A percentile compares a stretch with the other conserved stretches of the same genome.
phyloP scores from a whole-genome alignment of 306 rosid genomes.

The Quercus bicolor region DNA sequence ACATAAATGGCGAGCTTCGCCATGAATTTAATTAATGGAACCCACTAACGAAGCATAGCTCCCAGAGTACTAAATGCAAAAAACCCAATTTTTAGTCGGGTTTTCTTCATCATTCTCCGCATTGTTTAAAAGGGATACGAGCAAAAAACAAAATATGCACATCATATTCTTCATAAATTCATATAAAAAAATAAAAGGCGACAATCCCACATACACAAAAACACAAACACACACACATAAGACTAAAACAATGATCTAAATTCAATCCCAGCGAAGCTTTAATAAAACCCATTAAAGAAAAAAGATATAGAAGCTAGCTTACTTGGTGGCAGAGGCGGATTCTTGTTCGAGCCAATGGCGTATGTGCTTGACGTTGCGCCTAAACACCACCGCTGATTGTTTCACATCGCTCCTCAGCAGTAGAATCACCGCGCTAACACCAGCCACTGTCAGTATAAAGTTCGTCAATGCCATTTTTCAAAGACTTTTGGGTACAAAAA shows the following conservation, averaged over 20 bases:
- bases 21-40: no score
- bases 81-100: no score
- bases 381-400: constrained; percentile 39
- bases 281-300: not conserved
- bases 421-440: constrained; percentile 45
- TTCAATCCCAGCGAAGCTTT: not conserved
- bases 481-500: not conserved
- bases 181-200: no score
- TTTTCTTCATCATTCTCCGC: no score
- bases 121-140: no score
- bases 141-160: no score
- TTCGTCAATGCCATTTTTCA: constrained; percentile 42
- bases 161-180: not conserved
- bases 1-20: no score
- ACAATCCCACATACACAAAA: no score
- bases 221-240: no score
- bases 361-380: constrained; percentile 44
- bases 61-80: no score
- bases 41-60: no score
- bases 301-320: not conserved
- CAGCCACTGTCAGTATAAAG: constrained; percentile 48
- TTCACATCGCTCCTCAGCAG: constrained; percentile 51
- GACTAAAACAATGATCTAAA: not conserved
- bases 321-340: constrained; percentile 43
- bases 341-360: constrained; percentile 57